Percentiles rank a stretch among this genome's conserved stretches.
Evolutionary conservation across 2,329 filamentous ascomycete genomes (phyloP).

Genomic region (Cucurbitaria berberidis): DNA sequence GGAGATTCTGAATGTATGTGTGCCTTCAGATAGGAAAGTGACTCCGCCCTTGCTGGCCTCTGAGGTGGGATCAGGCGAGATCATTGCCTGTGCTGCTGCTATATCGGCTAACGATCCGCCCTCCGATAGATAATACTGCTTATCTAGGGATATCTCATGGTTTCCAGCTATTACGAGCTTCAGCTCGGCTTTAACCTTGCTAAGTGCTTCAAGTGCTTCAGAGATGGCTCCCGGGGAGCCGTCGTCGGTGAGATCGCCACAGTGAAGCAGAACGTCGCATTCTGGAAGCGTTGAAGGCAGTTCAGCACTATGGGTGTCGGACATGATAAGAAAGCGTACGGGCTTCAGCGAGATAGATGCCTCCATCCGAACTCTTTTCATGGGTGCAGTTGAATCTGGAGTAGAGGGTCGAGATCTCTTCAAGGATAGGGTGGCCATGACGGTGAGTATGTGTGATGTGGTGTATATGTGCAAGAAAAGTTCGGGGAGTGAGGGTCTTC

Average conservation of each 20-base stretch:
- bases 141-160: conserved; percentile 65
- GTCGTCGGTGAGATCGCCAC: conserved; percentile 62
- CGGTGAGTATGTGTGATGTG: background rate
- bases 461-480: too few species aligned
- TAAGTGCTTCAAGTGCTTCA: conserved; percentile 53
- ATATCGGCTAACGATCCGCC: conserved; percentile 22
- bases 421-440: conserved; percentile 10
- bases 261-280: conserved; percentile 62
- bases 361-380: background rate
- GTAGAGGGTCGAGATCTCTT: background rate
- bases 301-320: conserved; percentile 47
- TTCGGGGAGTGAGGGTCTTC: too few species aligned
- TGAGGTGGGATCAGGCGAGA: conserved; percentile 47
- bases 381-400: background rate
- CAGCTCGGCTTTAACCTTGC: conserved; percentile 57
- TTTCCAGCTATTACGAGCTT: conserved; percentile 68
- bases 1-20: conserved; percentile 53
- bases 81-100: conserved; percentile 9
- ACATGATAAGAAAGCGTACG: conserved; percentile 48
- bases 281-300: conserved; percentile 51
- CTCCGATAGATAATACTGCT: conserved; percentile 41
- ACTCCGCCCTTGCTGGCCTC: conserved; percentile 54
- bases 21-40: conserved; percentile 60
- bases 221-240: conserved; percentile 56
- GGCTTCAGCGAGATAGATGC: background rate